Conservation (phyloP, 2,329 filamentous ascomycete species). For the Lasiodiplodia citricola region DNA sequence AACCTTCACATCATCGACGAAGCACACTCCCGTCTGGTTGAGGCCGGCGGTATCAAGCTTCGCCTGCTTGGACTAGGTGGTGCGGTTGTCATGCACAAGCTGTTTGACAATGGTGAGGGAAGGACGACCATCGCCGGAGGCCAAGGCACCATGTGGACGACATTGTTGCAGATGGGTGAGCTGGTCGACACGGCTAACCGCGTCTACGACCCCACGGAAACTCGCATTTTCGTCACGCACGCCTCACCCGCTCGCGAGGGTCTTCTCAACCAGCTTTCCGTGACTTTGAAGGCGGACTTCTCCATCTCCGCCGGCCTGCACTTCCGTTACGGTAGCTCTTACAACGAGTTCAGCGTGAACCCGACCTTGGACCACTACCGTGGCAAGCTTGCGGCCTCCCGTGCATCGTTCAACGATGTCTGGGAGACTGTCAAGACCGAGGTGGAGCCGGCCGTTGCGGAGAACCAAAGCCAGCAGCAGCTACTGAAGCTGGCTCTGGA, state of each 20-base stretch:
- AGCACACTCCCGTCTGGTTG: slow-evolving; percentile 91
- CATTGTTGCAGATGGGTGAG: slow-evolving; percentile 95
- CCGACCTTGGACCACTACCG: slow-evolving; percentile 97
- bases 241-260: slow-evolving; percentile 96
- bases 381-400: slow-evolving; percentile 95
- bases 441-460: slow-evolving; percentile 90
- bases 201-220: slow-evolving; percentile 98
- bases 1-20: slow-evolving; percentile 99
- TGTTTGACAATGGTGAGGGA: slow-evolving; percentile 98
- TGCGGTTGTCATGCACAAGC: slow-evolving; percentile 99
- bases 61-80: slow-evolving; percentile 91
- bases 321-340: slow-evolving; percentile 98
- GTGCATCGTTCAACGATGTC: slow-evolving; percentile 98
- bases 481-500: slow-evolving; percentile 88
- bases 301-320: slow-evolving; percentile 96
- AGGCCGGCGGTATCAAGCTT: slow-evolving; percentile 94
- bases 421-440: slow-evolving; percentile 98
- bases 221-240: slow-evolving; percentile 94
- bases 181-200: slow-evolving; percentile 96
- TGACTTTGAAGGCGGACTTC: slow-evolving; percentile 97
- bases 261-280: slow-evolving; percentile 95
- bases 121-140: slow-evolving; percentile 97
- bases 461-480: slow-evolving; percentile 93
- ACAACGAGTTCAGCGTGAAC: slow-evolving; percentile 99
- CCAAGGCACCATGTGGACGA: slow-evolving; percentile 99